phyloP scores from a whole-genome alignment of 2,329 filamentous ascomycete genomes.

The Paraphoma chrysanthemicola region DNA sequence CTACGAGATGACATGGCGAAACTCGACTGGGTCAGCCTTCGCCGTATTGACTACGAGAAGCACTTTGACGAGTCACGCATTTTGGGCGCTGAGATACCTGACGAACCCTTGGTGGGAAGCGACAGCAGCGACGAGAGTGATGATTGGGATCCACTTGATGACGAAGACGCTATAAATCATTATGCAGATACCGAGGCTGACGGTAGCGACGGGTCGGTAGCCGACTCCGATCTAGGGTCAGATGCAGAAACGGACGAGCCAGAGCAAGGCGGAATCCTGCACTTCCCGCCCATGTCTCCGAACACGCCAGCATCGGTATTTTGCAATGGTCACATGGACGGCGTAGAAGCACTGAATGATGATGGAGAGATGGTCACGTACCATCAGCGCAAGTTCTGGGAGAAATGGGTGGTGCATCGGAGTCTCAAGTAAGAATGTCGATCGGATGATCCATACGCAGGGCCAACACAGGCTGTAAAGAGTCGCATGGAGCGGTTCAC shows the following conservation, averaged over 20 bases:
- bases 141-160: slow-evolving; percentile 43
- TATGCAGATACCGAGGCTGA: slow-evolving; percentile 40
- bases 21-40: slow-evolving; percentile 69
- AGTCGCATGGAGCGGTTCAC: too few relatives aligned
- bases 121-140: slow-evolving; percentile 52
- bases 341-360: slow-evolving; percentile 56
- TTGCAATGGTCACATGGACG: slow-evolving; percentile 51
- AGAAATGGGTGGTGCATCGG: background rate
- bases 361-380: slow-evolving; percentile 54
- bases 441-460: background rate
- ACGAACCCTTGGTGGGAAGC: slow-evolving; percentile 52
- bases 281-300: slow-evolving; percentile 55
- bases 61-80: slow-evolving; percentile 59
- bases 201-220: slow-evolving; percentile 41
- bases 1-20: slow-evolving; percentile 64
- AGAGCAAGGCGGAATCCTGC: slow-evolving; percentile 51
- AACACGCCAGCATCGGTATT: slow-evolving; percentile 56
- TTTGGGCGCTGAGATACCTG: slow-evolving; percentile 57
- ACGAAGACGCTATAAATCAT: slow-evolving; percentile 30
- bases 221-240: slow-evolving; percentile 42
- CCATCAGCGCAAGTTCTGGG: slow-evolving; percentile 48
- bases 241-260: slow-evolving; percentile 46
- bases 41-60: slow-evolving; percentile 65
- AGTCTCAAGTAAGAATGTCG: background rate
- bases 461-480: background rate